Evolutionary conservation across 169 alveolate species (phyloP).

Genomic region (Plasmodium ovale): DNA sequence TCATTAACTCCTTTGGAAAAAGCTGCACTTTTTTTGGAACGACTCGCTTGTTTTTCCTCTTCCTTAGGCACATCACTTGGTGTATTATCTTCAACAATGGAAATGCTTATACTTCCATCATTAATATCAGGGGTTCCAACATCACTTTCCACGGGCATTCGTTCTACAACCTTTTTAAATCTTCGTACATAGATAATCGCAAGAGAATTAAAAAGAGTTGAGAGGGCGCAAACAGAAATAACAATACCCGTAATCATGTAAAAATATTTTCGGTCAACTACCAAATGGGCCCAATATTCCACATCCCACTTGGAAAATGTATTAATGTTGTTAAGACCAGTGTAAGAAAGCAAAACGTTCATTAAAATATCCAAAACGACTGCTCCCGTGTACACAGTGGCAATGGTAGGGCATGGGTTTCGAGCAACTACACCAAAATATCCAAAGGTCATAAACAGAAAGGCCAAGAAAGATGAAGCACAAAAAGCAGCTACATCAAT

Average conservation of each 20-base stretch:
- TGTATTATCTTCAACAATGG: too few species aligned
- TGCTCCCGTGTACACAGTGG: slow-evolving; percentile 17
- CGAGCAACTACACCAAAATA: slow-evolving; percentile 36
- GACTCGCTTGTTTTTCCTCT: too few species aligned
- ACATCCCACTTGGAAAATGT: neutral
- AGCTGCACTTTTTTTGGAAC: too few species aligned
- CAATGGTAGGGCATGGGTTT: slow-evolving; percentile 14
- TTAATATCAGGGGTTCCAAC: neutral
- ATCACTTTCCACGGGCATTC: neutral
- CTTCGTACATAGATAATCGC: slow-evolving; percentile 18
- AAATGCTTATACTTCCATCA: too few species aligned
- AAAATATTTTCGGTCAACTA: slow-evolving; percentile 24
- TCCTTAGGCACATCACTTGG: too few species aligned
- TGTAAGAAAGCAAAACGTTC: slow-evolving; percentile 31
- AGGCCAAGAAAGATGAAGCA: neutral
- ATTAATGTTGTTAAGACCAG: slow-evolving; percentile 11
- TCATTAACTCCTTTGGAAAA: too few species aligned
- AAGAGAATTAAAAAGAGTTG: slow-evolving; percentile 35
- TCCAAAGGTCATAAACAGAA: slow-evolving; percentile 64
- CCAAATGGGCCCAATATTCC: neutral
- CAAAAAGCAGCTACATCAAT: slow-evolving; percentile 17
- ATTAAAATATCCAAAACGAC: slow-evolving; percentile 17
- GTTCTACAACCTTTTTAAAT: slow-evolving; percentile 20
- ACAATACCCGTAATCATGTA: slow-evolving; percentile 12
- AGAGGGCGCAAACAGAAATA: slow-evolving; percentile 19